phyloP scores from a whole-genome alignment of 73 alveolate genomes.

The Paramecium bursaria region DNA sequence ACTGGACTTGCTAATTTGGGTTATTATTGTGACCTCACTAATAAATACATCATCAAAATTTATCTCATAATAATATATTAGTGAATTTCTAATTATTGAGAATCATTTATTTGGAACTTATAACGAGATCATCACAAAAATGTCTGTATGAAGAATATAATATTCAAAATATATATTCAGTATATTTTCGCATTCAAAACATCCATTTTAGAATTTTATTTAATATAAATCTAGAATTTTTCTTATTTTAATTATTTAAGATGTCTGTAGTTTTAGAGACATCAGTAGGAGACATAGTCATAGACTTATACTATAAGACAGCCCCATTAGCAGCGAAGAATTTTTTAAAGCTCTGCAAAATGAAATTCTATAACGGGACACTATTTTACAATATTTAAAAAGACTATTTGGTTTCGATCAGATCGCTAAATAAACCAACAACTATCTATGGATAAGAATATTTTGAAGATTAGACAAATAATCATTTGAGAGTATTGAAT shows the following conservation, averaged over 20 bases:
- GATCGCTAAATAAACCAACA: conserved; percentile 41
- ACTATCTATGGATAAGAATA: conserved; percentile 67
- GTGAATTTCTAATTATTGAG: too few species aligned
- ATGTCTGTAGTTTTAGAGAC: conserved; percentile 98
- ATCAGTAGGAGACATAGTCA: conserved; percentile 95
- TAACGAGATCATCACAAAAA: too few species aligned
- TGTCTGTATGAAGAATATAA: too few species aligned
- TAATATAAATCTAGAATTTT: too few species aligned
- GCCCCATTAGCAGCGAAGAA: conserved; percentile 93
- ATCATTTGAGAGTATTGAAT: conserved; percentile 63
- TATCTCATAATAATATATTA: too few species aligned
- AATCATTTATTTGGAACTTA: too few species aligned
- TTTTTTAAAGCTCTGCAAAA: conserved; percentile 95
- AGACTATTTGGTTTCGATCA: conserved; percentile 70
- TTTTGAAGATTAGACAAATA: conserved; percentile 92
- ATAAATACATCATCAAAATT: too few species aligned
- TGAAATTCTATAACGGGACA: conserved; percentile 95
- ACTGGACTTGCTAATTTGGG: too few species aligned
- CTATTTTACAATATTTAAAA: conserved; percentile 88
- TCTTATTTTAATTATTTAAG: conserved; percentile 31
- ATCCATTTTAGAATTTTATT: not conserved
- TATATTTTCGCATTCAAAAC: too few species aligned
- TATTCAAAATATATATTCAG: too few species aligned
- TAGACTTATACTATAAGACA: conserved; percentile 88
- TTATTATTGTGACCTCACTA: too few species aligned